Conservation (phyloP, 2,329 filamentous ascomycete species). For the Fusarium sp. region DNA sequence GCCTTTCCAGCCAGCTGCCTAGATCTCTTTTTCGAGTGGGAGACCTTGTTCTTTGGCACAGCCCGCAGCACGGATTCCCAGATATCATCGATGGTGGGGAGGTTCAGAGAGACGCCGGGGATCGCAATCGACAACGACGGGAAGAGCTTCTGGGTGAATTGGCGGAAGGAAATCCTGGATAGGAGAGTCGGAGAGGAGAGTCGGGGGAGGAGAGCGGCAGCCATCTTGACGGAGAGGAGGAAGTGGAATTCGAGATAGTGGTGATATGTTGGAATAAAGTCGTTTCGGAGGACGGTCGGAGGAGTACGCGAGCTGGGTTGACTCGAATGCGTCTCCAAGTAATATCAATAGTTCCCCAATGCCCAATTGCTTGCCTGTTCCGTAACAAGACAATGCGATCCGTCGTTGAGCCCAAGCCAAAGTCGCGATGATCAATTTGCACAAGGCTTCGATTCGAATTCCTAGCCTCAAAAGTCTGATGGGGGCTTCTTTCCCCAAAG, state of each 20-base stretch:
- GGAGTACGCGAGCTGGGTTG: background rate
- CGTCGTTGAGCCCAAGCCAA: slow-evolving; percentile 28
- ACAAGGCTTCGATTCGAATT: slow-evolving; percentile 37
- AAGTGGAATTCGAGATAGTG: slow-evolving; percentile 19
- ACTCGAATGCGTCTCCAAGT: background rate
- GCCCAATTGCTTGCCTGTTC: slow-evolving; percentile 17
- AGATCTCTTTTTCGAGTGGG: slow-evolving; percentile 93
- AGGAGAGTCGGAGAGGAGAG: slow-evolving; percentile 58
- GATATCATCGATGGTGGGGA: slow-evolving; percentile 76
- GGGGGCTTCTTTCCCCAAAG: slow-evolving; percentile 43
- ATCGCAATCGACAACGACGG: slow-evolving; percentile 68
- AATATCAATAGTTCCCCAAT: background rate
- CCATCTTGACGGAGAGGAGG: slow-evolving; percentile 55
- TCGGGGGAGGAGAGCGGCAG: slow-evolving; percentile 67
- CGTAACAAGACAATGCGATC: slow-evolving; percentile 18
- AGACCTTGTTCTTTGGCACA: slow-evolving; percentile 99
- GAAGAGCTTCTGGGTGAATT: slow-evolving; percentile 61
- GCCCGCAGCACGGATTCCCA: slow-evolving; percentile 94
- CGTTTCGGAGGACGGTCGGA: slow-evolving; percentile 11
- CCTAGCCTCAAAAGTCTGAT: slow-evolving; percentile 49
- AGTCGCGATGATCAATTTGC: slow-evolving; percentile 39
- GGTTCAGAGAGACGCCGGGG: slow-evolving; percentile 68
- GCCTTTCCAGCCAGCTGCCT: slow-evolving; percentile 97
- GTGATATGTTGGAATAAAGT: slow-evolving; percentile 15
- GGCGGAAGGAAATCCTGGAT: slow-evolving; percentile 59